Conservation (phyloP, 2,329 filamentous ascomycete species). For the Diaporthe humulicola region DNA sequence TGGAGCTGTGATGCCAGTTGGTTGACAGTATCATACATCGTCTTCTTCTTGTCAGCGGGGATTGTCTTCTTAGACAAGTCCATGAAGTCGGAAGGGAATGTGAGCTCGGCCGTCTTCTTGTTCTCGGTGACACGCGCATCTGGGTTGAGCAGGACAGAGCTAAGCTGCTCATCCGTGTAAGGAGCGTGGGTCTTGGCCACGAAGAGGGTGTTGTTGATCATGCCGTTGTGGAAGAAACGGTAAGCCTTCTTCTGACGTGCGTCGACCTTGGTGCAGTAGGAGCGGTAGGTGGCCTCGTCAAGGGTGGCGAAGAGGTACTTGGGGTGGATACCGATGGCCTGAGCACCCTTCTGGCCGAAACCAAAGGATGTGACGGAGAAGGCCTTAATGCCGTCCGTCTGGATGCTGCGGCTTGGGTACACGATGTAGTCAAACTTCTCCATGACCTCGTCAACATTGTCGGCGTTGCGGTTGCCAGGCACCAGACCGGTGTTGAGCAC, state of each 20-base stretch:
- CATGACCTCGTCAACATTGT: slow-evolving; percentile 97
- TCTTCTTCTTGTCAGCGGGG: slow-evolving; percentile 63
- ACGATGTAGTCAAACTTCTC: slow-evolving; percentile 98
- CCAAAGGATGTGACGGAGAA: slow-evolving; percentile 99
- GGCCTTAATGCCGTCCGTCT: slow-evolving; percentile 98
- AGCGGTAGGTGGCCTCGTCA: slow-evolving; percentile 83
- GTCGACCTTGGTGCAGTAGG: slow-evolving; percentile 90
- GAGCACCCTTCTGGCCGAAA: slow-evolving; percentile 98
- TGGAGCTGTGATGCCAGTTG: slow-evolving; percentile 77
- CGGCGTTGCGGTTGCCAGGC: slow-evolving; percentile 96
- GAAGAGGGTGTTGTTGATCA: slow-evolving; percentile 98
- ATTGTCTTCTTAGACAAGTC: slow-evolving; percentile 70
- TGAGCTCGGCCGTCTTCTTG: slow-evolving; percentile 87
- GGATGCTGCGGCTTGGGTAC: slow-evolving; percentile 93
- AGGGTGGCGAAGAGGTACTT: slow-evolving; percentile 97
- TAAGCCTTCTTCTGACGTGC: slow-evolving; percentile 98
- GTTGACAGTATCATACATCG: slow-evolving; percentile 82
- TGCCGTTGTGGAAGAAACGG: slow-evolving; percentile 96
- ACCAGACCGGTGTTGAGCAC: slow-evolving; percentile 94
- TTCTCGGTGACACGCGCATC: slow-evolving; percentile 86
- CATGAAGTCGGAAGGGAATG: slow-evolving; percentile 78
- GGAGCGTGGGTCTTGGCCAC: slow-evolving; percentile 93
- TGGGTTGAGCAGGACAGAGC: slow-evolving; percentile 92
- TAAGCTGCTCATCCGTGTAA: slow-evolving; percentile 89
- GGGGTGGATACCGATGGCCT: slow-evolving; percentile 96